A percentile compares a stretch with the other conserved stretches of the same genome.
phyloP scores from a whole-genome alignment of 176 grass and related monocot species.

The Ananas comosus region DNA sequence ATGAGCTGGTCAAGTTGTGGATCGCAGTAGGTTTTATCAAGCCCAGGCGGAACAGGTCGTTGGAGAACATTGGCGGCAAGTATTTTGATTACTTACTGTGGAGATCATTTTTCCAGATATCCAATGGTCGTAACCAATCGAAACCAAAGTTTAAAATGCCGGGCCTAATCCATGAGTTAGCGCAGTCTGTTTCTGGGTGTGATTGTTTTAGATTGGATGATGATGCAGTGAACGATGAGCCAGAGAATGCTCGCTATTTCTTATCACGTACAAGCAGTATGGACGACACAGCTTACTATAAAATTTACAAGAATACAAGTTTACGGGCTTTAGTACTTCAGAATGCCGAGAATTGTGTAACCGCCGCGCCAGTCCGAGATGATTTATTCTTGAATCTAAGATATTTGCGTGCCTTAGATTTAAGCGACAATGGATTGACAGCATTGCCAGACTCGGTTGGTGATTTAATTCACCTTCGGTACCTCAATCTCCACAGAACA shows the following conservation, averaged over 20 bases:
- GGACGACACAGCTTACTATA: background rate
- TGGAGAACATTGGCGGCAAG: conserved; percentile 16
- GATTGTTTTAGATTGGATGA: conserved; percentile 18
- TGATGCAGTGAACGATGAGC: background rate
- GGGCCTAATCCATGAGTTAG: conserved; percentile 31
- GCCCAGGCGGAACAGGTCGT: background rate
- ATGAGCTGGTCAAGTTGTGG: conserved; percentile 33
- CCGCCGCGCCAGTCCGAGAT: background rate
- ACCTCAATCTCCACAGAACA: conserved; percentile 20
- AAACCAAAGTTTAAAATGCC: conserved; percentile 19
- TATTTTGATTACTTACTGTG: conserved; percentile 21
- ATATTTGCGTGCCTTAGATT: conserved; percentile 21
- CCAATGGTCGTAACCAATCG: background rate
- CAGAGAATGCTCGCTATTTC: conserved; percentile 16
- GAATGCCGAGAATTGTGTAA: background rate
- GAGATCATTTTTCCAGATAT: conserved; percentile 24
- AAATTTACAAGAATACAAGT: conserved; percentile 5
- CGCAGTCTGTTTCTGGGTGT: conserved; percentile 18
- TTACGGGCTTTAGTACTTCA: conserved; percentile 19
- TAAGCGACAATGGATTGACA: conserved; percentile 16
- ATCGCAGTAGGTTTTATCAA: conserved; percentile 19
- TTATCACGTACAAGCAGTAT: conserved; percentile 4
- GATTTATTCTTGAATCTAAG: conserved; percentile 9
- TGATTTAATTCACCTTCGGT: conserved; percentile 26
- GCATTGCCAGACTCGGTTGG: conserved; percentile 19